Base-by-base conservation (phyloP, 2,329 filamentous ascomycete genomes). In the Monosporascus sp. region DNA sequence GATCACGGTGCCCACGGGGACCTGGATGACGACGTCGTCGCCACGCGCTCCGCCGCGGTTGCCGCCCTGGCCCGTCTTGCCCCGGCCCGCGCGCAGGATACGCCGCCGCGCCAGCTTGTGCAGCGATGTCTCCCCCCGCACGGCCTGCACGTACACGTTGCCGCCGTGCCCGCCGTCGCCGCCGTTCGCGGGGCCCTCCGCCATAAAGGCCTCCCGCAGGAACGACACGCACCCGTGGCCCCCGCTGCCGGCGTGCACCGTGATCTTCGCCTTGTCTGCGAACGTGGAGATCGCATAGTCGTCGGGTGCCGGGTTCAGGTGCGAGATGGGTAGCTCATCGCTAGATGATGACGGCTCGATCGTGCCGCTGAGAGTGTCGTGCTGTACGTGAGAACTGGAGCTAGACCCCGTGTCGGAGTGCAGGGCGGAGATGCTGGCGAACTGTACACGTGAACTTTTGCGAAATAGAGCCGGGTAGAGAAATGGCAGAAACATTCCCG, bases 211-310 rank as follows among this genome's bases (percentile, higher is more conserved):
- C 64, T 99, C 94, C 20, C 93, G 86, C 44, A 95, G 74, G 68
- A 97, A 99, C 0, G 94, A 94, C 49, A 97, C 90, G 66, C 94
- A 99, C 57, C 94, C 94, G 65, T 94, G 86, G 8, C 94, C 94
- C 25, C 94, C 94, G 2, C 78, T 73, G 8, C 94, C 94, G 18
- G 92, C 88, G 61, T 88, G 81, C 3, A 97, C 71, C 0, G 83
- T 88, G 27, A 97, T 72, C 7, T 83, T 82, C 51, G 92, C 92
- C 68, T 89, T 88, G 72, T 99, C 94, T 52, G 89, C 86, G 66
- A 99, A 99, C 45, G 86, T 87, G 4, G 90, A 84, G 34, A 85
- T 78, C 17, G 88, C 82, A 71, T 95, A 97, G 70, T 96, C 90
- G 64, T 90, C 86, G 0, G 92, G 90, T 0, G 82, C 68, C 2